Conservation (phyloP, 148 eudicot genomes). For the Talinum fruticosum region DNA sequence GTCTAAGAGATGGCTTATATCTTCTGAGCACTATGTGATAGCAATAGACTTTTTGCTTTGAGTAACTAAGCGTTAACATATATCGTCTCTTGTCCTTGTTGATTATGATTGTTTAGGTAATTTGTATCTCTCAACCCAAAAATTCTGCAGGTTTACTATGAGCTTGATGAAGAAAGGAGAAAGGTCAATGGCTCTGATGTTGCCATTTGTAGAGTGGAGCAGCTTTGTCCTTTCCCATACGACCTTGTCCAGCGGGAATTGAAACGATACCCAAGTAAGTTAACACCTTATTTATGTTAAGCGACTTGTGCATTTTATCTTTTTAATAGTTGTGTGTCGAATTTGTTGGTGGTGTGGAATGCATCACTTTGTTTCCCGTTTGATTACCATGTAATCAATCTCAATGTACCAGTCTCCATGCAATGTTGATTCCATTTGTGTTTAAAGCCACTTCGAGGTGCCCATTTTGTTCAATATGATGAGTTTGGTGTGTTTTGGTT, state of each 20-base stretch:
- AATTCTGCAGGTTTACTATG: slow-evolving; percentile 3
- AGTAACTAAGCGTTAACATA: not conserved
- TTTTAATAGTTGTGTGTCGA: not conserved
- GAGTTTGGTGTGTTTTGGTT: no score
- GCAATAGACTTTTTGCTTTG: not conserved
- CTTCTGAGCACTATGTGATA: not conserved
- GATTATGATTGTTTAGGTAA: not conserved
- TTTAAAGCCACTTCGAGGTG: not conserved
- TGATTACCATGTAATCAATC: not conserved
- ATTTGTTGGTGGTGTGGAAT: not conserved
- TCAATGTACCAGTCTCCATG: not conserved
- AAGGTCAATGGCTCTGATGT: not conserved
- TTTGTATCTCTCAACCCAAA: not conserved
- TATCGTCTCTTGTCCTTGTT: not conserved
- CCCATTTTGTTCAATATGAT: not conserved
- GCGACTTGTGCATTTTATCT: not conserved
- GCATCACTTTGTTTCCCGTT: not conserved
- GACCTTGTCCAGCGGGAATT: slow-evolving; percentile 3
- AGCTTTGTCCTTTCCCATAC: slow-evolving; percentile 7
- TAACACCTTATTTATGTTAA: not conserved
- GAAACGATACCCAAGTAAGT: slow-evolving; percentile 6
- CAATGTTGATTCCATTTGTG: not conserved
- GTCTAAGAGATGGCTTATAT: not conserved
- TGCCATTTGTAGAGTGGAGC: slow-evolving; percentile 8
- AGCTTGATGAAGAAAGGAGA: slow-evolving; percentile 5